Conservation (phyloP, 2,329 filamentous ascomycete genomes). For the Kalaharituber pfeilii region DNA sequence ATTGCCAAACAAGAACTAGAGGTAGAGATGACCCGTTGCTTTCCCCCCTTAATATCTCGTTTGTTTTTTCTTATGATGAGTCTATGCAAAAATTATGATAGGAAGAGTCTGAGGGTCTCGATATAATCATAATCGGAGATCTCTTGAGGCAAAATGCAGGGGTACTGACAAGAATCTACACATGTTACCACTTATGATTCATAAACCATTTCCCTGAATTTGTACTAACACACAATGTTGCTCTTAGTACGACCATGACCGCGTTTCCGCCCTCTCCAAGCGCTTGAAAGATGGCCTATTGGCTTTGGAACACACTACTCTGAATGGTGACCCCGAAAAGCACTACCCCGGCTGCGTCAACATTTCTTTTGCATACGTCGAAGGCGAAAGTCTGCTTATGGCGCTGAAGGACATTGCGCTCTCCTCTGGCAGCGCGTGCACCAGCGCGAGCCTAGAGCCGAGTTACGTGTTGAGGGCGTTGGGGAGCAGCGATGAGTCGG, state of each 20-base stretch:
- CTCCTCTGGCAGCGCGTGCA: conserved; percentile 92
- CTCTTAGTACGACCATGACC: conserved; percentile 70
- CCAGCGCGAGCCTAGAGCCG: conserved; percentile 86
- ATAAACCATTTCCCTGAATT: conserved; percentile 15
- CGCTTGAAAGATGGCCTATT: conserved; percentile 68
- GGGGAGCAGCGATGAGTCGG: conserved; percentile 91
- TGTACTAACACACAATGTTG: not conserved
- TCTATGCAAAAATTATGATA: conserved; percentile 45
- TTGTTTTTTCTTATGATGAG: conserved; percentile 48
- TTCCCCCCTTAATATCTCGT: conserved; percentile 26
- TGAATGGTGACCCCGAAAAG: conserved; percentile 66
- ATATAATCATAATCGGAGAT: conserved; percentile 5
- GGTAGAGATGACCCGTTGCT: too few relatives aligned
- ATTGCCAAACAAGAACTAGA: conserved; percentile 78
- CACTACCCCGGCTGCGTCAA: conserved; percentile 98
- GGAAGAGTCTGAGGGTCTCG: conserved; percentile 16
- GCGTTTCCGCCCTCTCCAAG: conserved; percentile 67
- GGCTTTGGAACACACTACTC: conserved; percentile 72
- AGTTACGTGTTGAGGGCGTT: conserved; percentile 90
- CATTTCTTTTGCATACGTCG: conserved; percentile 94
- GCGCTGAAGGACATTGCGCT: conserved; percentile 94
- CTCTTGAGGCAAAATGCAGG: conserved; percentile 17
- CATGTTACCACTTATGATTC: conserved; percentile 5
- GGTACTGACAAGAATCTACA: conserved; percentile 16
- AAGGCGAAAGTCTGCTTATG: conserved; percentile 96